phyloP scores from a whole-genome alignment of 208 protist genomes.

The Leishmania arabica region DNA sequence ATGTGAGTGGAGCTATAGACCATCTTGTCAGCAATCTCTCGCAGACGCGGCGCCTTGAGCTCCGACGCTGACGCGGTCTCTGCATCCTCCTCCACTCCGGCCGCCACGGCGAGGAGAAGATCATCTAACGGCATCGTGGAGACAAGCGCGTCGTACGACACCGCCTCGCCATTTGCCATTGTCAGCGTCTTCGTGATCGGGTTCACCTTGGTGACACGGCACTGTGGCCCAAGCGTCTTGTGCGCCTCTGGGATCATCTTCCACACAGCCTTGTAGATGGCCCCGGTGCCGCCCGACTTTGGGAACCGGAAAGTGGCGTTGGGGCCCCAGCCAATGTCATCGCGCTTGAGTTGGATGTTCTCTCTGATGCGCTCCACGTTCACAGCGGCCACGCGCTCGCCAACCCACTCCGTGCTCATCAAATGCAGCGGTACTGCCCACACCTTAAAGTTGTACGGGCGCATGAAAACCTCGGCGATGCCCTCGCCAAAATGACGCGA shows the following conservation, averaged over 20 bases:
- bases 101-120: conserved; percentile 37
- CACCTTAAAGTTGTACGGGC: conserved; percentile 84
- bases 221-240: conserved; percentile 29
- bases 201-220: conserved; percentile 43
- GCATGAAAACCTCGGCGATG: conserved; percentile 73
- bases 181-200: conserved; percentile 38
- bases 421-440: conserved; percentile 69
- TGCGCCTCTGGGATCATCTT: conserved; percentile 41
- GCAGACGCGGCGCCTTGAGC: conserved; percentile 24
- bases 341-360: conserved; percentile 50
- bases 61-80: neutral
- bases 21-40: conserved; percentile 45
- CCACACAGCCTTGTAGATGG: conserved; percentile 57
- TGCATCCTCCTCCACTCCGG: conserved; percentile 24
- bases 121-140: conserved; percentile 62
- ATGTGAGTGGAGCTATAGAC: conserved; percentile 64
- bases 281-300: conserved; percentile 60
- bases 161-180: conserved; percentile 34
- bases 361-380: conserved; percentile 54
- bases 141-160: conserved; percentile 57
- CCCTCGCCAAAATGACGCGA: conserved; percentile 60
- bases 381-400: conserved; percentile 77
- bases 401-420: conserved; percentile 76
- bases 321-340: conserved; percentile 77
- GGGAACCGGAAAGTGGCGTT: conserved; percentile 84